Conservation (phyloP, 495 filamentous ascomycete species). For the Beverwykella pulmonaria region DNA sequence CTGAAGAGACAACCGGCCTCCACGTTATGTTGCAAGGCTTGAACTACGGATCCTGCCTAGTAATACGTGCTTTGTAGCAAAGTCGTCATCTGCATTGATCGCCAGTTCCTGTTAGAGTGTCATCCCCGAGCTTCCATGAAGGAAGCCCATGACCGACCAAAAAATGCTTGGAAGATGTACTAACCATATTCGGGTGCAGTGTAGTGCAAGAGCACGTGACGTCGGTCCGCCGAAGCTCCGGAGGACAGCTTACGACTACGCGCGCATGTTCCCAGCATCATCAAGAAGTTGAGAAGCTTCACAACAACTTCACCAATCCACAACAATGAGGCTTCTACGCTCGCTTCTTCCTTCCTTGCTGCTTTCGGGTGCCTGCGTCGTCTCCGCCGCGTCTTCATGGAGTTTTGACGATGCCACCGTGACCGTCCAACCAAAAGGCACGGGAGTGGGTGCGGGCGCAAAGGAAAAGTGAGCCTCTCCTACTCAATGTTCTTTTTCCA, state of each 20-base stretch:
- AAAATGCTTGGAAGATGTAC: no score
- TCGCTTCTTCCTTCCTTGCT: slow-evolving; percentile 51
- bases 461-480: slow-evolving; percentile 68
- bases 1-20: no score
- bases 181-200: no score
- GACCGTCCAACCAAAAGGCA: slow-evolving; percentile 71
- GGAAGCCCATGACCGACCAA: no score
- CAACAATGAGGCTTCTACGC: slow-evolving; percentile 34
- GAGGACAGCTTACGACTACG: slow-evolving; percentile 15
- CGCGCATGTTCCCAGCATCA: not conserved
- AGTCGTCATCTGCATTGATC: no score
- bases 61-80: no score
- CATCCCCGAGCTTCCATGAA: no score
- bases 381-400: slow-evolving; percentile 72
- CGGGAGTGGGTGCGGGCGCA: slow-evolving; percentile 61
- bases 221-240: not conserved
- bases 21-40: no score
- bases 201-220: not conserved
- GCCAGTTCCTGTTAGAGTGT: no score
- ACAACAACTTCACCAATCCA: slow-evolving; percentile 12
- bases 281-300: slow-evolving; percentile 5
- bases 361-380: slow-evolving; percentile 38
- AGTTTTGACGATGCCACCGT: slow-evolving; percentile 83
- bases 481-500: not conserved
- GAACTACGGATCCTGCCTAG: no score